Evolutionary conservation across 768 basidiomycete species (phyloP).

Genomic region (Boletus speciosus): DNA sequence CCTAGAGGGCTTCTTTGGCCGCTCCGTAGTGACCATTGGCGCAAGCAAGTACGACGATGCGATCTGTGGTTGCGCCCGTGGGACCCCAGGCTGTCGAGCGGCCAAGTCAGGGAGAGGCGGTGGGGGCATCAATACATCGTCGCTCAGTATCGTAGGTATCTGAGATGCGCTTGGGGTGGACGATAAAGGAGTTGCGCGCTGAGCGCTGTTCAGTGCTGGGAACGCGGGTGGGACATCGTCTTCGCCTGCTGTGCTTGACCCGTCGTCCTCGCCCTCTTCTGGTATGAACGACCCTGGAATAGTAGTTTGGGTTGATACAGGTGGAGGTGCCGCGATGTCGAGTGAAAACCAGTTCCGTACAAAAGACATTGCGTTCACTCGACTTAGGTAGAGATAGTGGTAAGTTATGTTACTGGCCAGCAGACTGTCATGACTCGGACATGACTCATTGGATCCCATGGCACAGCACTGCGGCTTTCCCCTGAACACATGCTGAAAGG

Average conservation of each 20-base stretch:
- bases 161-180: not conserved
- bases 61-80: slow-evolving; percentile 18
- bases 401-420: no score
- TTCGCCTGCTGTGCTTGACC: slow-evolving; percentile 40
- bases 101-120: slow-evolving; percentile 43
- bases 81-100: slow-evolving; percentile 32
- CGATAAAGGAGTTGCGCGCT: slow-evolving; percentile 44
- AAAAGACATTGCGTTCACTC: slow-evolving; percentile 39
- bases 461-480: no score
- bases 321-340: slow-evolving; percentile 16
- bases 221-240: slow-evolving; percentile 71
- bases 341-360: slow-evolving; percentile 56
- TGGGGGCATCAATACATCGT: slow-evolving; percentile 52
- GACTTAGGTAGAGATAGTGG: no score
- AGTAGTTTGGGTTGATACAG: not conserved
- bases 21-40: slow-evolving; percentile 61
- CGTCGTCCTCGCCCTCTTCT: slow-evolving; percentile 34
- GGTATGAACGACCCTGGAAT: slow-evolving; percentile 23
- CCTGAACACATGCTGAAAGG: no score
- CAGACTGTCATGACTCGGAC: not conserved
- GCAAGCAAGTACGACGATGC: slow-evolving; percentile 47
- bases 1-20: slow-evolving; percentile 54
- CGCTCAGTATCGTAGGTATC: slow-evolving; percentile 36
- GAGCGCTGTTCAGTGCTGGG: slow-evolving; percentile 68
- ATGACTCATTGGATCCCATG: no score